Evolutionary conservation across 2,329 filamentous ascomycete species (phyloP), one percentile per base, ranked within the genome.

Genomic region (Claviceps sorghi): DNA sequence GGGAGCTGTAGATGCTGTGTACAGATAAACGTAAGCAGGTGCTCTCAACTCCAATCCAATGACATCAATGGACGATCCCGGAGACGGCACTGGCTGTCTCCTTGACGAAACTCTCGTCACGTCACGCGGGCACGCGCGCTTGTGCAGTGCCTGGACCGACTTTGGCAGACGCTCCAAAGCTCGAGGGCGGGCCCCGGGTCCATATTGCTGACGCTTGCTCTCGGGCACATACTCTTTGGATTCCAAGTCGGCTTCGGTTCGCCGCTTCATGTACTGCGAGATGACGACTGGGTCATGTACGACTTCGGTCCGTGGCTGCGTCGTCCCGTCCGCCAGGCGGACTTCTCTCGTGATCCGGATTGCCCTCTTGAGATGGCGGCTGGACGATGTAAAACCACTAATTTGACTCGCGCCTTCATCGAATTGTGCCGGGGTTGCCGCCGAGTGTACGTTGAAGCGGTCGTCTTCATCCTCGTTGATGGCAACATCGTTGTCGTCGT

Each of bases 241-340:
- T 57, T 86, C 78, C 54, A 87, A 76, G 57, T 88, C 81, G 55
- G 80, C 75, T 58, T 83, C 80, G 54, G 84, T 80, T 58, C 86
- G 82, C 57, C 86, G 77, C 69, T 86, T 89, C 64, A 86, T 78
- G 65, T 98, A 98, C 65, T 90, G 85, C 55, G 85, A 81, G 67
- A 95, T 95, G 49, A 97, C 88, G 49, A 87, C 82, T 2, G 86
- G 82, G 64, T 97, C 89, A 58, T 83, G 83, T 32, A 95, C 76
- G 17, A 83, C 69, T 59, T 88, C 78, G 52, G 84, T 82, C 57
- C 79, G 78, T 44, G 78, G 75, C 59, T 84, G 82, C 50, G 67
- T 74, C 45, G 79, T 72, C 38, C 71, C 72, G 54, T 73, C 69
- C 4, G 68, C 56, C 53, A 67, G 63, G 52, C 61, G 66, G 7